A percentile compares a stretch with the other conserved stretches of the same genome.
Conservation (phyloP, 1,284 basidiomycete genomes). For the Porodaedalea pini region DNA sequence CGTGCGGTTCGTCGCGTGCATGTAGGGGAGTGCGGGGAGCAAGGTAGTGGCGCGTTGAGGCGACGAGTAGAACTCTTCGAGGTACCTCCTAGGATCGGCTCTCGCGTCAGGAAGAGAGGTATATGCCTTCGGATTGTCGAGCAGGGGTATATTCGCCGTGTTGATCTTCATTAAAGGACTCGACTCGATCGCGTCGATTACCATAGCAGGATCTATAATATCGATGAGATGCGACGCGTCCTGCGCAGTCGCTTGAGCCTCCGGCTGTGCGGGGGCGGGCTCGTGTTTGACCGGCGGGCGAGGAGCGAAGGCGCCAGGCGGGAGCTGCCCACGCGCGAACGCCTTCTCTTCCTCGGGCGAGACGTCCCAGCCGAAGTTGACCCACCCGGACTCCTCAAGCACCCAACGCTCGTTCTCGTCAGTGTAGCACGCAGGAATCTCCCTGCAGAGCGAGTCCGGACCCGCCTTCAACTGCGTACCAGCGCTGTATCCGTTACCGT, state of each 20-base stretch:
- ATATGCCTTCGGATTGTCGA: too few relatives aligned
- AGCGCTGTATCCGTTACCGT: not conserved
- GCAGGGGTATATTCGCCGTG: too few relatives aligned
- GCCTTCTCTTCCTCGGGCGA: not conserved
- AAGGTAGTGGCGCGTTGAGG: too few relatives aligned
- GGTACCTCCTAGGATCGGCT: not conserved
- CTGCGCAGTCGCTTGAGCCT: not conserved
- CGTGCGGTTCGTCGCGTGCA: not conserved
- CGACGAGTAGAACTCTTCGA: not conserved
- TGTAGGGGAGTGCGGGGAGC: not conserved
- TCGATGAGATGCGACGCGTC: not conserved
- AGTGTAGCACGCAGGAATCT: not conserved
- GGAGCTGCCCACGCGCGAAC: not conserved
- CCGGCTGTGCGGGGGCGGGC: too few relatives aligned
- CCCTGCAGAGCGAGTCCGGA: not conserved
- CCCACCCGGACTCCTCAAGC: conserved; percentile 8
- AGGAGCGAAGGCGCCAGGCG: not conserved
- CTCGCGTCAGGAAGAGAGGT: not conserved
- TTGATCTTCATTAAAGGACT: not conserved
- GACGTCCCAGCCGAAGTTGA: not conserved
- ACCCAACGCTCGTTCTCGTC: conserved; percentile 1
- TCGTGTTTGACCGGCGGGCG: too few relatives aligned
- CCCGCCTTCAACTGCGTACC: not conserved
- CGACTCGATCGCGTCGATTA: not conserved
- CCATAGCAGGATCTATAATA: not conserved